Base-by-base conservation (phyloP, 257 asterid genomes). In the Solanum sejunctum region DNA sequence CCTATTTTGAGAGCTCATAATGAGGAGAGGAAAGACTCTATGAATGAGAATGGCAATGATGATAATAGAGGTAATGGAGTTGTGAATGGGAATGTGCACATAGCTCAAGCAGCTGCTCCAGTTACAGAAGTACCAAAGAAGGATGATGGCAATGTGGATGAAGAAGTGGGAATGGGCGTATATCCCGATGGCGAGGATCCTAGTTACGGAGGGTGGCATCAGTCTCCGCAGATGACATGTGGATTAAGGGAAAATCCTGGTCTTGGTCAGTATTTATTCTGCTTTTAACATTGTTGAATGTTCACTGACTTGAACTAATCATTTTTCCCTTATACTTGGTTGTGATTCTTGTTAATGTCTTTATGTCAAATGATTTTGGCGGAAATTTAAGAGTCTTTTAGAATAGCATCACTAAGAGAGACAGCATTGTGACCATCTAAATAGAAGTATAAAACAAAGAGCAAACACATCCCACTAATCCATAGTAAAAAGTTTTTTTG, bases 181-280 rank as follows among this genome's bases (percentile, higher is more conserved):
- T 85, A 86, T 89, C 89, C 88, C 5, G 94, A 89, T 79, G 90
- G 91, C 15, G 93, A 92, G 54, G 93, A 91, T 87, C 89, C 89
- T 5, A 91, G 91, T 84, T 88, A 87, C 82, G 97, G 92, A 84
- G 95, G 90, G 66, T 90, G 91, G 93, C 88, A 84, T 82, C 87
- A 87, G 47, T 88, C 96, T 60, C 93, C 95, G 1, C 88, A 85
- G 88, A 60, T 97, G 87, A 88, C 86, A 47, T 90, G 92, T 71
- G 97, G 99, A 51, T 79, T 93, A 86, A 88, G 90, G 85, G 99
- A 97, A 67, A 92, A 91, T 90, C 99, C 98, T 9, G 97, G 98
- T 75, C 92, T 90, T 80, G 98, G 99, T 96, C 69, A 84, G 98
- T 90, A 78, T 8, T 3, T 26, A 26, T 78, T 78, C 26, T 52